phyloP scores from a whole-genome alignment of 2,329 filamentous ascomycete species.

The Aspergillus pseudoglaucus region DNA sequence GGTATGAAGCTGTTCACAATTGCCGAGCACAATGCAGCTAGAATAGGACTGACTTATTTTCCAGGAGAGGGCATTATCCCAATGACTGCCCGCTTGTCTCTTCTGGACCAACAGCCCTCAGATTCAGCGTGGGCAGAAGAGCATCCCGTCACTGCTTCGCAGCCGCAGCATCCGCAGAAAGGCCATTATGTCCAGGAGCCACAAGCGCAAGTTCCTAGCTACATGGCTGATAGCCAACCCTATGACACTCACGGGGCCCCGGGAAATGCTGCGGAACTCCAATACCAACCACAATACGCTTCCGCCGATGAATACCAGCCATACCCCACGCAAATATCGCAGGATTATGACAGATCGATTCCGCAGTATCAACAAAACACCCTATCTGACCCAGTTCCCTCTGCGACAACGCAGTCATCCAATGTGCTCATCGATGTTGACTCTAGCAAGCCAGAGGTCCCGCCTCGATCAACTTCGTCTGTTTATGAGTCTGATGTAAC shows the following conservation, averaged over 20 bases:
- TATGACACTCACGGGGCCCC: slow-evolving; percentile 1
- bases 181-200: slow-evolving; percentile 13
- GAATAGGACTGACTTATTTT: slow-evolving; percentile 7
- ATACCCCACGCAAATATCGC: slow-evolving; percentile 1
- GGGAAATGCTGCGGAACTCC: slow-evolving; percentile 10
- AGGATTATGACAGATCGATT: slow-evolving; percentile 1
- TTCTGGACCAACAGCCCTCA: slow-evolving; percentile 24
- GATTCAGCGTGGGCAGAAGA: slow-evolving; percentile 24
- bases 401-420: slow-evolving; percentile 23
- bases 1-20: slow-evolving; percentile 16
- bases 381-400: slow-evolving; percentile 17
- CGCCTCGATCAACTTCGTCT: slow-evolving; percentile 7
- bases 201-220: slow-evolving; percentile 1
- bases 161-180: slow-evolving; percentile 3
- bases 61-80: slow-evolving; percentile 33
- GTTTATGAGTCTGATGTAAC: slow-evolving; percentile 2
- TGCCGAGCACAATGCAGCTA: not conserved
- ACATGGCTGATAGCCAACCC: slow-evolving; percentile 1
- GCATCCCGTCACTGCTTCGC: slow-evolving; percentile 6
- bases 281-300: slow-evolving; percentile 7
- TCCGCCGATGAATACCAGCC: slow-evolving; percentile 1
- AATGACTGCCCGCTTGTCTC: slow-evolving; percentile 33
- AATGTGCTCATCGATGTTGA: slow-evolving; percentile 27
- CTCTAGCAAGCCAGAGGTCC: slow-evolving; percentile 3
- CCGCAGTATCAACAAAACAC: slow-evolving; percentile 15